Conservation (phyloP, 345 rosid species). For the Ailanthus altissimus region DNA sequence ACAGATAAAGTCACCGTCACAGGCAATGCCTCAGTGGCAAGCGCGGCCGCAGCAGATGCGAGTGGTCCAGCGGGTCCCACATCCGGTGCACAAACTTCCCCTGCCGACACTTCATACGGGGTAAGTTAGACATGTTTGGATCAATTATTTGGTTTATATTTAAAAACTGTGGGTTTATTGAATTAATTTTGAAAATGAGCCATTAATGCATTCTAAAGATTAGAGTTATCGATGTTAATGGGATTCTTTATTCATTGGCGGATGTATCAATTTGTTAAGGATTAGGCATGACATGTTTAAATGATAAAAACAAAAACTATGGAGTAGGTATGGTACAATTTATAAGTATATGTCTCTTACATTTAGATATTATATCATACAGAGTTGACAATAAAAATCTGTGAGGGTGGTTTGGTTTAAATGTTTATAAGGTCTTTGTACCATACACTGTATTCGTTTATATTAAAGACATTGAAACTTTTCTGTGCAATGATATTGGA, state of each 20-base stretch:
- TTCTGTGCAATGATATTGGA: not conserved
- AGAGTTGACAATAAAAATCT: not conserved
- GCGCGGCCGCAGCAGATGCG: conserved; percentile 33
- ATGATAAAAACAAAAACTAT: not conserved
- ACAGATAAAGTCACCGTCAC: conserved; percentile 20
- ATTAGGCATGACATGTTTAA: not conserved
- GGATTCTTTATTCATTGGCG: not conserved
- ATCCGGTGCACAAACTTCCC: conserved; percentile 43
- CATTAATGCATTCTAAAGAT: not conserved
- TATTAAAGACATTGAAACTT: not conserved
- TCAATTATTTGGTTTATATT: not conserved
- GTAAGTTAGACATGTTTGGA: conserved; percentile 26
- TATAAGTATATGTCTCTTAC: too few species aligned
- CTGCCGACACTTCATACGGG: conserved; percentile 30
- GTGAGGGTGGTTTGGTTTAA: not conserved
- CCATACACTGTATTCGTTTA: not conserved
- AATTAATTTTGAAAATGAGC: conserved; percentile 1
- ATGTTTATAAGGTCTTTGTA: not conserved
- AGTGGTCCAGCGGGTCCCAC: conserved; percentile 34
- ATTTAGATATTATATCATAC: not conserved
- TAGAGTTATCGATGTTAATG: not conserved
- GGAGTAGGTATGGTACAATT: not conserved
- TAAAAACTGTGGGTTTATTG: not conserved
- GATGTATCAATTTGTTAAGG: not conserved
- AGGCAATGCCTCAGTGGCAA: conserved; percentile 27